Evolutionary conservation across 768 basidiomycete genomes (phyloP), one percentile per base, ranked within the genome.

Genomic region (Chlorophyllum brunneum): DNA sequence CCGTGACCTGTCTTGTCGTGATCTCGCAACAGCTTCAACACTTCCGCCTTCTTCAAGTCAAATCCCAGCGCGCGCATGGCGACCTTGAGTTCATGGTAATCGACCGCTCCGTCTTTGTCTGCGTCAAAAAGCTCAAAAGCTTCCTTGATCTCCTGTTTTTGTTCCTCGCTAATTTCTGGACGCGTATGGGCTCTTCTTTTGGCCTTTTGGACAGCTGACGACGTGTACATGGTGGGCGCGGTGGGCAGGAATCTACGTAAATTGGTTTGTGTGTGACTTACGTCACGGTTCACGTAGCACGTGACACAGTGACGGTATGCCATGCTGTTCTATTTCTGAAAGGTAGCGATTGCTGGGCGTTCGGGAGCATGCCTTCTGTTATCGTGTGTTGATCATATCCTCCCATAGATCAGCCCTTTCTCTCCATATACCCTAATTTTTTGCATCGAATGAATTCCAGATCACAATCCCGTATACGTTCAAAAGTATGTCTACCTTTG

Each of bases 81-180:
- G 62, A 99, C 97, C 70, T 98, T 99, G 62, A 98, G 80, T 66
- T 99, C 97, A 72, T 99, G 97, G 70, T 98, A 98, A 72, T 98
- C 97, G 51, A 98, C 77, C 46, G 80, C 84, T 29, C 92, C 92
- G 64, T 99, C 97, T 75, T 98, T 97, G 79, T 99, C 97, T 39
- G 94, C 91, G 72, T 99, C 97, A 65, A 99, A 99, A 49, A 99
- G 85, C 69, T 98, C 95, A 63, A 99, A 99, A 0, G 97, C 97
- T 63, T 99, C 97, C 68, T 94, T 94, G 50, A 98, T 95, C 70
- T 99, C 97, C 61, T 93, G 90, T 61, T 90, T 90, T 62, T 92
- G 90, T 65, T 93, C 90, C 39, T 93, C 91, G 7, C 85, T 79
- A 47, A 93, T 82, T 56, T 93, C 90, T 58, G 90, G 91, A 30